These are phyloP conservation scores for thale cress (Arabidopsis thaliana) DNA, from an alignment of 345 rosid species.

Conservation along the genomic window TAIR10.1 NC_003071.7:13481501-13482000, in stretches of 20 bases:
- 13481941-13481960: constrained; percentile 15
- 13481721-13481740: background rate
- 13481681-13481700: too few species aligned
- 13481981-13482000: constrained; percentile 26
- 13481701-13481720: background rate
- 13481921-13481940: constrained; percentile 25
- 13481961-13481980: constrained; percentile 19
- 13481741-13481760: background rate
- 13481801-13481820: background rate
- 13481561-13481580: too few species aligned
- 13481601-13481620: too few species aligned
- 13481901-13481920: background rate
- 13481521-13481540: too few species aligned
- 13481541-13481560: too few species aligned
- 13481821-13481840: background rate
- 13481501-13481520: too few species aligned
- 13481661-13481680: too few species aligned
- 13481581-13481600: too few species aligned
- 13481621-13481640: too few species aligned
- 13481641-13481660: too few species aligned
- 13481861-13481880: constrained; percentile 7
- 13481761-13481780: background rate
- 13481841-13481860: constrained; percentile 3
- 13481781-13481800: background rate
- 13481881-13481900: constrained; percentile 8